phyloP scores from a whole-genome alignment of 2,329 filamentous ascomycete genomes.

The Hymenoscyphus repandus region DNA sequence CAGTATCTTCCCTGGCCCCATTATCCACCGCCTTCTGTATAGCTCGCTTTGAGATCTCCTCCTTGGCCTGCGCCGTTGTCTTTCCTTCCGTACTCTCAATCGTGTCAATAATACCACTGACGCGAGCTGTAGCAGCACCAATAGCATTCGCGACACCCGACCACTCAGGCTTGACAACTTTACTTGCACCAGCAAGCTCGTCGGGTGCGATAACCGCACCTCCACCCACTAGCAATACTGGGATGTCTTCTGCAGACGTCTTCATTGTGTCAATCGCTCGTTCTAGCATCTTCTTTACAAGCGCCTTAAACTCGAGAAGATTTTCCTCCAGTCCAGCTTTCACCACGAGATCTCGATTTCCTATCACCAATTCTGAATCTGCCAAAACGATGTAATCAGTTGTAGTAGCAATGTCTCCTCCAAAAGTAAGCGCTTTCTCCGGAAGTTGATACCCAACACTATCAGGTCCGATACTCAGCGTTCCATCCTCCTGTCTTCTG shows the following conservation, averaged over 20 bases:
- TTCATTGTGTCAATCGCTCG: constrained; percentile 50
- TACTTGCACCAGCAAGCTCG: constrained; percentile 41
- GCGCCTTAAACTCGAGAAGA: constrained; percentile 9
- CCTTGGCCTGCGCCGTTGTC: constrained; percentile 35
- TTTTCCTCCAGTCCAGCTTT: constrained; percentile 19
- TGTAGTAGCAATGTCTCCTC: constrained; percentile 45
- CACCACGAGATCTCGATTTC: constrained; percentile 1
- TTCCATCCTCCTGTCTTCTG: constrained; percentile 12
- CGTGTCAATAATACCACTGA: constrained; percentile 22
- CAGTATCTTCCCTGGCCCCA: constrained; percentile 29
- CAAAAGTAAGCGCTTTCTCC: constrained; percentile 45
- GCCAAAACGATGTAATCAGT: constrained; percentile 43
- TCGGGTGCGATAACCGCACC: constrained; percentile 44
- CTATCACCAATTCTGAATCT: constrained; percentile 20
- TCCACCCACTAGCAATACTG: constrained; percentile 52
- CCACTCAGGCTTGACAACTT: constrained; percentile 44
- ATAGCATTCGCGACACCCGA: constrained; percentile 54
- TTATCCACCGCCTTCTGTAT: constrained; percentile 22
- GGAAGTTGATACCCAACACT: constrained; percentile 49
- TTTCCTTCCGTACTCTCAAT: constrained; percentile 32
- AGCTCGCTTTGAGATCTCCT: constrained; percentile 35
- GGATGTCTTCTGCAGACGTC: constrained; percentile 44
- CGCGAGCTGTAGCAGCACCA: constrained; percentile 43
- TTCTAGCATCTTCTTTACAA: constrained; percentile 41
- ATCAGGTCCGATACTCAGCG: constrained; percentile 43